Base-by-base conservation (phyloP, 192 early-diverging fungal species). In the Pilaira anomala region DNA sequence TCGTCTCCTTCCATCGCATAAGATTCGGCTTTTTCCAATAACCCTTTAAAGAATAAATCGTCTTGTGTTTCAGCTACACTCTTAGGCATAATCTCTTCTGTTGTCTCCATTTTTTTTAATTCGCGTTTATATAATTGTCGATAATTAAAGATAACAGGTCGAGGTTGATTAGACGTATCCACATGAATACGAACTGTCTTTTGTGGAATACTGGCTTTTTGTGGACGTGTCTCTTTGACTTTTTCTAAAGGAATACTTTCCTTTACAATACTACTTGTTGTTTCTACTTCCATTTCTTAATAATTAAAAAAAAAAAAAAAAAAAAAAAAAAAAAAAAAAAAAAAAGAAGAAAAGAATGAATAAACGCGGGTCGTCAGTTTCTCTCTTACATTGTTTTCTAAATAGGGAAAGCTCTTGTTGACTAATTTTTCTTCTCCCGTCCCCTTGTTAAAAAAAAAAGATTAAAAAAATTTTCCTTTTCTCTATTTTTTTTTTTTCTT, bases 1-100 rank as follows among this genome's bases (percentile, higher is more conserved):
- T 54, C 62, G 49, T 63, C 62, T 11, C 29, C 49, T 22, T 30
- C 44, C 2, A 50, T 18, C 19, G n/a, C 39, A 40, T 63, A 40
- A 3, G 30, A 24, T 9, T 48, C 30, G 0, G 62, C 28, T 8
- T 41, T 48, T 19, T 63, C 24, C 52, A 50, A 48, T 16, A 63
- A 3, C 7, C 18, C 22, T 0, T 16, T 5, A 26, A 29, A 46
- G 29, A 62, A 49, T 8, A 13, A 29, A 49, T 48, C 42, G 0
- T 45, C 41, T 1, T 7, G 25, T 2, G 14, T 26, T 25, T 60
- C 40, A 19, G 45, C 18, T 50, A 19, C 48, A 9, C 29, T 26
- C 9, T 30, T 9, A 30, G 52, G 53, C 5, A 55, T 28, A 30
- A 18, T 19, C 4, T 4, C 19, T 2, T 55, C 30, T 1, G 12